A percentile compares a stretch with the other conserved stretches of the same genome.
Conservation (phyloP, 1,139 yeast genomes). For the Ogataea hybrid region DNA sequence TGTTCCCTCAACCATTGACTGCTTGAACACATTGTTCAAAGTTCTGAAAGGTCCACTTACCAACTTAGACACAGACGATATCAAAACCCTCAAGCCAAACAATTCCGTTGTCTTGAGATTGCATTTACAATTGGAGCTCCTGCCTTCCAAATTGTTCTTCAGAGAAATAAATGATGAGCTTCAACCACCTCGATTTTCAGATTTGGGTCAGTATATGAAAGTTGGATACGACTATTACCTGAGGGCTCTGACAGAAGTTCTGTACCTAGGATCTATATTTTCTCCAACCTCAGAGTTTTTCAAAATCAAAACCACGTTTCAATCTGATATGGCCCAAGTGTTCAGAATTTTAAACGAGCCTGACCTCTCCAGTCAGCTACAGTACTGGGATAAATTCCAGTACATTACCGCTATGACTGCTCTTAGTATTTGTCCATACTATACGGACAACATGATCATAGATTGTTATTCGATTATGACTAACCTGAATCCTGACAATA, state of each 20-base stretch:
- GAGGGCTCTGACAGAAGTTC: conserved; percentile 44
- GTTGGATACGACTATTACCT: conserved; percentile 39
- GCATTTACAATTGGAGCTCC: conserved; percentile 52
- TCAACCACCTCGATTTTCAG: conserved; percentile 56
- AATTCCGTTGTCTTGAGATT: conserved; percentile 47
- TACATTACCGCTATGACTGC: conserved; percentile 41
- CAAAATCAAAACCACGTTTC: conserved; percentile 15
- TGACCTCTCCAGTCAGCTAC: conserved; percentile 21
- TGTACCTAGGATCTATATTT: conserved; percentile 37
- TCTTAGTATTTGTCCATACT: conserved; percentile 59
- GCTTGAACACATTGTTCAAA: conserved; percentile 55
- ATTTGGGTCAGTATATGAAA: conserved; percentile 19
- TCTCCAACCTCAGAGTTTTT: conserved; percentile 22
- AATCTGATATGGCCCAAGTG: conserved; percentile 21
- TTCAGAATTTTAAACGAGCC: conserved; percentile 25
- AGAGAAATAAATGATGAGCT: conserved; percentile 40
- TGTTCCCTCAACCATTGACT: conserved; percentile 50
- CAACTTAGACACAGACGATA: conserved; percentile 40
- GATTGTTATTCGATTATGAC: conserved; percentile 59
- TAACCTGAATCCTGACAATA: conserved; percentile 50
- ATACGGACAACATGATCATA: conserved; percentile 59
- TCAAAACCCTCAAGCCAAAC: conserved; percentile 51
- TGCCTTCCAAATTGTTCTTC: conserved; percentile 48
- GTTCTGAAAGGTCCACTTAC: conserved; percentile 62
- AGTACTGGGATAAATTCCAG: conserved; percentile 24